Conservation (phyloP, 1,139 yeast genomes). For the Candida labiduridarum region DNA sequence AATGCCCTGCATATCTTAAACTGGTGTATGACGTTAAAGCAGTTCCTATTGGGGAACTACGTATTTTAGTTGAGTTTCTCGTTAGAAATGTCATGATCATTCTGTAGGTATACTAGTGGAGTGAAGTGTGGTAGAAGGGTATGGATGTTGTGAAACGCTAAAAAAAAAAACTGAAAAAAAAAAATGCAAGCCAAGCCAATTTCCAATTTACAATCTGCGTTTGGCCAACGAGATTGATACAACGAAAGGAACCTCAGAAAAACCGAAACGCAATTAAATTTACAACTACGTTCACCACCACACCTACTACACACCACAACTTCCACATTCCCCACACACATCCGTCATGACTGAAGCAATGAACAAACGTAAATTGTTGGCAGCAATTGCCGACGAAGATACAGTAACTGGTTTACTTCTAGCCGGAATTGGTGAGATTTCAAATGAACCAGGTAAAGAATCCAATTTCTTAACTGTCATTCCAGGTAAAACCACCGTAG, state of each 20-base stretch:
- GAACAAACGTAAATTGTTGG: constrained; percentile 76
- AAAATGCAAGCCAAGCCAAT: neutral
- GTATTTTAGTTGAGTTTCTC: constrained; percentile 1
- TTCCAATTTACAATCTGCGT: neutral
- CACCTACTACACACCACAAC: constrained; percentile 15
- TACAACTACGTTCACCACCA: neutral
- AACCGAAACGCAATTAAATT: no score
- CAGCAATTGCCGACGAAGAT: constrained; percentile 96
- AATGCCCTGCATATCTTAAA: constrained; percentile 64
- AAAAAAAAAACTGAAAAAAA: constrained; percentile 4
- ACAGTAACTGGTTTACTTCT: constrained; percentile 93
- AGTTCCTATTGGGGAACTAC: neutral
- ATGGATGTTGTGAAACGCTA: neutral
- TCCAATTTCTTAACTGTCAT: constrained; percentile 82
- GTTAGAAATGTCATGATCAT: constrained; percentile 3
- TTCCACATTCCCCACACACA: neutral
- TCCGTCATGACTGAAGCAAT: constrained; percentile 34
- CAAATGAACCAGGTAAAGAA: constrained; percentile 62
- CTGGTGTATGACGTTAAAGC: neutral
- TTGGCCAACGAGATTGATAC: no score
- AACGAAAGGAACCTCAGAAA: no score
- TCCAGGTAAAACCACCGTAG: constrained; percentile 77
- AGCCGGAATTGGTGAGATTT: constrained; percentile 94
- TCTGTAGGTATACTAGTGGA: neutral
- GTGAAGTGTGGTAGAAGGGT: neutral